Conservation (phyloP, 2,329 filamentous ascomycete genomes). For the Colletotrichum plurivorum region DNA sequence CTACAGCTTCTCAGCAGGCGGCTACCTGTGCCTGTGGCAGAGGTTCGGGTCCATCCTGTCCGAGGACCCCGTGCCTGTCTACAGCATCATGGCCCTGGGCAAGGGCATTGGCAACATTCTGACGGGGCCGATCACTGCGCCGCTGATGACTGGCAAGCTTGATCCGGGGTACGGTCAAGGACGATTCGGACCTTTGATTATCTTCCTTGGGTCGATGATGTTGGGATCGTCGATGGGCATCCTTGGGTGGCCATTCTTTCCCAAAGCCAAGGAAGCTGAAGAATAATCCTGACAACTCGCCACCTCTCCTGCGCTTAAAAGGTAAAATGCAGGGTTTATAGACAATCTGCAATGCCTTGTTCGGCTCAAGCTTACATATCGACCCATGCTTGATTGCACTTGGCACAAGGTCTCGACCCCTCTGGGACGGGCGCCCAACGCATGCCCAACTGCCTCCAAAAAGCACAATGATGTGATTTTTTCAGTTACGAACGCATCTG, state of each 20-base stretch:
- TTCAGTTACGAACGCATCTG: too few relatives aligned
- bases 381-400: too few relatives aligned
- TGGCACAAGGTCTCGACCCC: too few relatives aligned
- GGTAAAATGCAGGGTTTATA: too few relatives aligned
- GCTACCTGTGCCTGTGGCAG: slow-evolving; percentile 44
- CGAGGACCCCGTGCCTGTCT: slow-evolving; percentile 45
- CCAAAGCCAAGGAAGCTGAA: not conserved
- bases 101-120: slow-evolving; percentile 48
- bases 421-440: too few relatives aligned
- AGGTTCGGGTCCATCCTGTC: slow-evolving; percentile 46
- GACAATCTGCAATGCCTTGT: too few relatives aligned
- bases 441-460: too few relatives aligned
- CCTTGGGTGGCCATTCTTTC: not conserved
- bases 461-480: too few relatives aligned
- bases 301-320: too few relatives aligned
- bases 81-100: slow-evolving; percentile 47
- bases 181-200: slow-evolving; percentile 24
- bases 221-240: slow-evolving; percentile 24
- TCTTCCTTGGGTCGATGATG: slow-evolving; percentile 34
- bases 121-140: slow-evolving; percentile 43
- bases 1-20: slow-evolving; percentile 71
- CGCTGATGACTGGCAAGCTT: slow-evolving; percentile 33
- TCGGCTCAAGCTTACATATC: too few relatives aligned
- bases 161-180: slow-evolving; percentile 1
- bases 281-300: too few relatives aligned